phyloP scores from a whole-genome alignment of 2,329 filamentous ascomycete genomes.

The Aureobasidium zeae region DNA sequence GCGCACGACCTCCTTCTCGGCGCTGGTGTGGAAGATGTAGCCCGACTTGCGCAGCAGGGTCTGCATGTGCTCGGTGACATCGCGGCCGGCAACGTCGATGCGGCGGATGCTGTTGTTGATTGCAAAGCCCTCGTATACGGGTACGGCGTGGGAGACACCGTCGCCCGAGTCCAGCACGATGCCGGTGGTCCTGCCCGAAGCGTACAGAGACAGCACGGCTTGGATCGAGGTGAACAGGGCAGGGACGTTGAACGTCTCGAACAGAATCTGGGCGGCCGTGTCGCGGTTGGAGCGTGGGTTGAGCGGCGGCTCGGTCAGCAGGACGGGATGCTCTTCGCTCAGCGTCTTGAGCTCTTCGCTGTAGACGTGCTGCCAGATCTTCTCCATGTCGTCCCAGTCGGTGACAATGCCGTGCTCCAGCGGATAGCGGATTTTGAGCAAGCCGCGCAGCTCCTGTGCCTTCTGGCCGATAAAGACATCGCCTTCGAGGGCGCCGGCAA shows the following conservation, averaged over 20 bases:
- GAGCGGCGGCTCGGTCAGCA: conserved; percentile 89
- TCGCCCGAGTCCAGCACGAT: conserved; percentile 93
- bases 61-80: conserved; percentile 94
- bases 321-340: conserved; percentile 96
- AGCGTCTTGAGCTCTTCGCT: conserved; percentile 91
- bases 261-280: conserved; percentile 91
- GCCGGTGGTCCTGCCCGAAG: conserved; percentile 88
- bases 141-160: conserved; percentile 92
- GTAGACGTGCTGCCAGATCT: conserved; percentile 99
- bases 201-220: conserved; percentile 90
- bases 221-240: conserved; percentile 95
- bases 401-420: conserved; percentile 98
- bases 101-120: conserved; percentile 91
- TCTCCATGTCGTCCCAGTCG: conserved; percentile 99
- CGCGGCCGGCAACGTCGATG: conserved; percentile 91
- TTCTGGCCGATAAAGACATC: conserved; percentile 94
- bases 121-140: conserved; percentile 95
- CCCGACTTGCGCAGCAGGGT: conserved; percentile 82
- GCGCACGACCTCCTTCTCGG: conserved; percentile 97
- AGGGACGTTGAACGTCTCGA: conserved; percentile 97
- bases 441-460: conserved; percentile 78
- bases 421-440: conserved; percentile 92
- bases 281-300: conserved; percentile 95
- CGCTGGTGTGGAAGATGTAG: conserved; percentile 92
- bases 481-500: conserved; percentile 92